Evolutionary conservation across 2,329 filamentous ascomycete species (phyloP), one percentile per base, ranked within the genome.

Genomic region (Fusarium devonianum): DNA sequence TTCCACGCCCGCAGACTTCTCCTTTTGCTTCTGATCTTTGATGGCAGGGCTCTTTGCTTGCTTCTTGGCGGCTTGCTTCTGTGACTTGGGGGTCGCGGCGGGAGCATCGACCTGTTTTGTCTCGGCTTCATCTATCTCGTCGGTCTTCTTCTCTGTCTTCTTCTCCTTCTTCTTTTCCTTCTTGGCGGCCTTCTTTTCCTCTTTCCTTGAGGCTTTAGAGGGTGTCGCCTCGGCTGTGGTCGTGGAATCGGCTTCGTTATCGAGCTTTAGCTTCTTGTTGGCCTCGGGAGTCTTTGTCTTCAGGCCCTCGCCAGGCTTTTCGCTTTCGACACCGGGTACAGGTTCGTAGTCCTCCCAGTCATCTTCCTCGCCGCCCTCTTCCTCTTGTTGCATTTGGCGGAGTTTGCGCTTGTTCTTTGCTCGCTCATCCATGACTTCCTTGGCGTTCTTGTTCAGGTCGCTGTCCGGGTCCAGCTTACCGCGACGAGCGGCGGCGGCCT

Each of bases 391-490:
- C 48, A 86, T 75, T 57, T 88, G 84, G 43, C 85, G 83, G 19
- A 88, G 78, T 75, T 96, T 96, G 51, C 91, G 84, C 78, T 96
- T 96, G 65, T 89, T 91, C 61, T 77, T 77, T 32, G 81, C 83
- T 44, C 82, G 78, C 68, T 96, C 92, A 62, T 95, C 91, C 84
- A 96, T 88, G 54, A 97, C 85, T 71, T 97, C 92, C 71, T 96
- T 93, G 53, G 92, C 93, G 59, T 86, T 94, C 58, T 77, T 78
- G 78, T 95, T 94, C 60, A 81, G 71, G 55, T 88, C 86, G 67
- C 91, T 92, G 60, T 93, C 90, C 18, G 94, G 92, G 66, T 97
- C 90, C 29, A 97, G 82, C 75, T 97, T 97, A 52, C 89, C 90
- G 68, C 87, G 83, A 75, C 92, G 92, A 46, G 91, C 89, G 61